These are phyloP conservation scores for Mycosphaerella sp. DNA, from an alignment of 2,329 filamentous ascomycete species.

Conservation along the genomic window DNA sequence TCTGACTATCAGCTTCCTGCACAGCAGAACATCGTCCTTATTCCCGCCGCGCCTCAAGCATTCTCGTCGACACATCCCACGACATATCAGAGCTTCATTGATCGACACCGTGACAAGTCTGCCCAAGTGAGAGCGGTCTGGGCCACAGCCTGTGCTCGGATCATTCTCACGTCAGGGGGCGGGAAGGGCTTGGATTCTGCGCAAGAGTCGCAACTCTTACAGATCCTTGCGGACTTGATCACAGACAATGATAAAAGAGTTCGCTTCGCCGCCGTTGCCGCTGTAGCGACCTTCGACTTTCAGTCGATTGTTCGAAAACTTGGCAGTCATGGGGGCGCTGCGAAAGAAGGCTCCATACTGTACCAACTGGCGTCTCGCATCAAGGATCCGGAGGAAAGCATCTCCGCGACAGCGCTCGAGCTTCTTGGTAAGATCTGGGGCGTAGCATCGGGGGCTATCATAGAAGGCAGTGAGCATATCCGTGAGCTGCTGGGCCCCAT, in stretches of 20 bases:
- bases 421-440: constrained; percentile 84
- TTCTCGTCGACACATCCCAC: constrained; percentile 75
- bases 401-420: constrained; percentile 81
- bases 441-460: constrained; percentile 82
- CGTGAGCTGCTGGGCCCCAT: constrained; percentile 69
- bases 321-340: constrained; percentile 66
- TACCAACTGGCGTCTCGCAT: constrained; percentile 78
- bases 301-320: constrained; percentile 75
- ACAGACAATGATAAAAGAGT: constrained; percentile 88
- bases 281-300: constrained; percentile 74
- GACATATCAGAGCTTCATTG: constrained; percentile 78
- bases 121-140: constrained; percentile 75
- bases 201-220: constrained; percentile 70
- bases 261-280: constrained; percentile 78
- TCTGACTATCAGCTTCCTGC: constrained; percentile 38
- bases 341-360: constrained; percentile 70
- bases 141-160: constrained; percentile 76
- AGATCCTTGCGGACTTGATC: constrained; percentile 66
- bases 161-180: constrained; percentile 84
- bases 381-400: constrained; percentile 73
- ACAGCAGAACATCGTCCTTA: constrained; percentile 59
- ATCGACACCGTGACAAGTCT: constrained; percentile 80
- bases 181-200: constrained; percentile 79
- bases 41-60: constrained; percentile 78
- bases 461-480: constrained; percentile 71